Conservation (phyloP, 495 filamentous ascomycete species). For the Trichocladium antarcticum region DNA sequence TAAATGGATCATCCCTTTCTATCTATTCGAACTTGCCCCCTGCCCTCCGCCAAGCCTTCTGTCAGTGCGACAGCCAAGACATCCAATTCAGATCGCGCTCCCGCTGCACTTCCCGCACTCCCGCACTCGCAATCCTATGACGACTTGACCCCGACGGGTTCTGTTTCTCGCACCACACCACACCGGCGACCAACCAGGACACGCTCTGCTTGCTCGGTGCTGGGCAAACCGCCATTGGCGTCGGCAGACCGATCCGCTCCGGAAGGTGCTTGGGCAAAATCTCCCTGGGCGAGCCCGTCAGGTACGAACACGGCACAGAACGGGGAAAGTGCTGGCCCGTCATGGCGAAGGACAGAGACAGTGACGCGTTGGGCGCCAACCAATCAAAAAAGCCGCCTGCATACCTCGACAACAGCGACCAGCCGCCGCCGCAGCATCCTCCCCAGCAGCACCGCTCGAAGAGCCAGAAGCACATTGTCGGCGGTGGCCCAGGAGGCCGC, state of each 20-base stretch:
- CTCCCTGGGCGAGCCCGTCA: neutral
- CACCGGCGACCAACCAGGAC: neutral
- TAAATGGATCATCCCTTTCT: no score
- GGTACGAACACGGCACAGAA: conserved; percentile 3
- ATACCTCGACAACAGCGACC: conserved; percentile 30
- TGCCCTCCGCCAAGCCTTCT: no score
- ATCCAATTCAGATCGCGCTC: no score
- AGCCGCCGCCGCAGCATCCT: conserved; percentile 16
- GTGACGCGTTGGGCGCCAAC: conserved; percentile 26
- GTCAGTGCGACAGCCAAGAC: no score
- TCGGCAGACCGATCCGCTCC: neutral
- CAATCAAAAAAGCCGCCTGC: conserved; percentile 40
- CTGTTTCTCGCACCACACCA: neutral
- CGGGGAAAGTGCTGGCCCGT: neutral
- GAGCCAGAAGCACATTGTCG: conserved; percentile 38
- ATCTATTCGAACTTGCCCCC: no score
- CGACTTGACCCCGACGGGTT: neutral
- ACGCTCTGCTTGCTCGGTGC: neutral
- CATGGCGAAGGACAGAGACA: conserved; percentile 26
- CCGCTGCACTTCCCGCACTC: no score
- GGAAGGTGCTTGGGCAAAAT: neutral
- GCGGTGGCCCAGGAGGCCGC: conserved; percentile 25
- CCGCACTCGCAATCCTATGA: neutral
- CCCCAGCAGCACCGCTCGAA: conserved; percentile 26
- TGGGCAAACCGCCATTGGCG: neutral